Percentiles rank a stretch among this genome's conserved stretches.
phyloP scores from a whole-genome alignment of 2,329 filamentous ascomycete species.

The Chaetomium globosum region DNA sequence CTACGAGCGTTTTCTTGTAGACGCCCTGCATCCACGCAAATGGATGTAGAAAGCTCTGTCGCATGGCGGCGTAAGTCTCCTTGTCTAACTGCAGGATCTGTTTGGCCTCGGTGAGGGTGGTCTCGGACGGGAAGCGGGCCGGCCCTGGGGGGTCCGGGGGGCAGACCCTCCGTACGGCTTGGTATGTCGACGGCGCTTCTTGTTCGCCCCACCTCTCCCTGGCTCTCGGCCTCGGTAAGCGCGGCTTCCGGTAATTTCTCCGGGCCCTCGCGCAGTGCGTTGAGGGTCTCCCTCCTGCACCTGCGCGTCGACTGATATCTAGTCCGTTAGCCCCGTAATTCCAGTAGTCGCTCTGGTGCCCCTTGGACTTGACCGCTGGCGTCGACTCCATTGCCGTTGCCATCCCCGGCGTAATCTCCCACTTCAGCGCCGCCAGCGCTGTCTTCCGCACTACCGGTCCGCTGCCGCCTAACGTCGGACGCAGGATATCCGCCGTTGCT shows the following conservation, averaged over 20 bases:
- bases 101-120: slow-evolving; percentile 78
- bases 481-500: slow-evolving; percentile 57
- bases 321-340: slow-evolving; percentile 13
- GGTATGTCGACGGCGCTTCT: slow-evolving; percentile 69
- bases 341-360: slow-evolving; percentile 19
- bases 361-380: not conserved
- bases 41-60: slow-evolving; percentile 70
- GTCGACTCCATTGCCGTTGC: not conserved
- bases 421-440: slow-evolving; percentile 5
- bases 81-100: slow-evolving; percentile 67
- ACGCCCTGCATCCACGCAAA: slow-evolving; percentile 69
- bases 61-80: slow-evolving; percentile 63
- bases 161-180: slow-evolving; percentile 69
- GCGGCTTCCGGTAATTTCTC: slow-evolving; percentile 56
- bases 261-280: slow-evolving; percentile 47
- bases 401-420: slow-evolving; percentile 5
- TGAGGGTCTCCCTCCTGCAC: slow-evolving; percentile 36
- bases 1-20: slow-evolving; percentile 74
- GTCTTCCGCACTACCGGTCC: slow-evolving; percentile 10
- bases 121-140: slow-evolving; percentile 79
- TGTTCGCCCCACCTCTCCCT: slow-evolving; percentile 63
- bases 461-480: not conserved
- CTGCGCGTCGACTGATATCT: slow-evolving; percentile 16
- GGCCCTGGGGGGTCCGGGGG: slow-evolving; percentile 69
- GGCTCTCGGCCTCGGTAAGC: slow-evolving; percentile 60